Conservation (phyloP, 805 yeast genomes). For the Metschnikowia baotianmanensis region DNA sequence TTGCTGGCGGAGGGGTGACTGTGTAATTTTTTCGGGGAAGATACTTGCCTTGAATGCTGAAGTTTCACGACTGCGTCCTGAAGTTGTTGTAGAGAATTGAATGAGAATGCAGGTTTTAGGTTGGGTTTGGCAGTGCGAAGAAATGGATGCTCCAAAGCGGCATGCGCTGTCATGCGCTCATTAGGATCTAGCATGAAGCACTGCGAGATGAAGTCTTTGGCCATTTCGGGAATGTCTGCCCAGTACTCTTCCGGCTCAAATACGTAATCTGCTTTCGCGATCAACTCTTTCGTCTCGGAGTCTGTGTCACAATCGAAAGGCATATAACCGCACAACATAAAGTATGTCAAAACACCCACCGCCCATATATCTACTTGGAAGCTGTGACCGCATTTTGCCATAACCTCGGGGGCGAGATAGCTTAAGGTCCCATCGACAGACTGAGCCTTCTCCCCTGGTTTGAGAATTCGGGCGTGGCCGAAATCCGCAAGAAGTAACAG, state of each 20-base stretch:
- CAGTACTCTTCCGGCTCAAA: constrained; percentile 63
- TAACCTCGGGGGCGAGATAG: constrained; percentile 70
- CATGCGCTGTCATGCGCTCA: constrained; percentile 46
- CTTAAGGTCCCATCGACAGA: constrained; percentile 57
- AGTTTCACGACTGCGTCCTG: constrained; percentile 18
- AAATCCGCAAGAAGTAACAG: constrained; percentile 57
- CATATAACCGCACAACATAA: constrained; percentile 69
- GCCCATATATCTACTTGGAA: constrained; percentile 73
- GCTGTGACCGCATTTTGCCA: constrained; percentile 55
- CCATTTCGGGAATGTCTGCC: constrained; percentile 48
- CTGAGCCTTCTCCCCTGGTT: constrained; percentile 15
- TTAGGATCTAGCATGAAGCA: constrained; percentile 51
- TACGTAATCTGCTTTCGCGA: constrained; percentile 52
- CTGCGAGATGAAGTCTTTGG: constrained; percentile 53
- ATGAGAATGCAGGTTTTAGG: constrained; percentile 13
- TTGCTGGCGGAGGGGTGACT: constrained; percentile 3
- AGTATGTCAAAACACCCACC: constrained; percentile 67
- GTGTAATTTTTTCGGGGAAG: background rate
- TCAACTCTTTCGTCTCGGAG: constrained; percentile 64
- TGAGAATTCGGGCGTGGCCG: constrained; percentile 57
- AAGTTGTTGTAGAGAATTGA: constrained; percentile 14
- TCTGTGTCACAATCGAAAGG: constrained; percentile 77
- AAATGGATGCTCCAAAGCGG: constrained; percentile 47
- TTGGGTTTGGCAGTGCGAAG: constrained; percentile 6
- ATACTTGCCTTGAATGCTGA: constrained; percentile 12